Percentiles rank a stretch among this genome's conserved stretches.
These are phyloP conservation scores for Casuarina glauca DNA, from an alignment of 306 rosid species.

Conservation along the genomic window DNA sequence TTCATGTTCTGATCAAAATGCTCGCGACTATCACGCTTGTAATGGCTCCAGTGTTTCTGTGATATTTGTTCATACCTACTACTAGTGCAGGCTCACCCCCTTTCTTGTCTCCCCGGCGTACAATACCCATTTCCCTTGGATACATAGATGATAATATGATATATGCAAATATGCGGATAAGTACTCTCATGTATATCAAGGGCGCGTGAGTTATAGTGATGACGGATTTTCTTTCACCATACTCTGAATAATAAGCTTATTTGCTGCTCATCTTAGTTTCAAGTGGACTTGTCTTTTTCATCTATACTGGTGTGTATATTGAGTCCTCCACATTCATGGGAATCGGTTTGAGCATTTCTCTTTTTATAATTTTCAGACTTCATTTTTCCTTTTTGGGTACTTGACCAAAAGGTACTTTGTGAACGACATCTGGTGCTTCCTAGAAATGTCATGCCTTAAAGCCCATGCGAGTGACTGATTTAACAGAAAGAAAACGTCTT, in stretches of 20 bases:
- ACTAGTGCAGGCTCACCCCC: not conserved
- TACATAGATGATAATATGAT: constrained; percentile 18
- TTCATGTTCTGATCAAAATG: constrained; percentile 97
- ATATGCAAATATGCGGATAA: constrained; percentile 49
- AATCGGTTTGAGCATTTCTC: not conserved
- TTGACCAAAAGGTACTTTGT: not conserved
- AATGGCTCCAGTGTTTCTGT: constrained; percentile 97
- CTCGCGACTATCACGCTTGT: constrained; percentile 93
- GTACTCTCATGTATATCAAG: constrained; percentile 50
- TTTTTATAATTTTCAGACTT: not conserved
- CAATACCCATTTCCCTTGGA: constrained; percentile 41
- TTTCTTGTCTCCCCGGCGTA: constrained; percentile 36
- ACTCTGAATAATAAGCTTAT: constrained; percentile 27
- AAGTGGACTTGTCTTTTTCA: not conserved
- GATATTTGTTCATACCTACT: constrained; percentile 47
- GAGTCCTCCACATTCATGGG: not conserved
- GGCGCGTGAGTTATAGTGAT: constrained; percentile 45
- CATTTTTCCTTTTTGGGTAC: not conserved
- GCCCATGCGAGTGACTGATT: too few relatives aligned
- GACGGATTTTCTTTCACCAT: constrained; percentile 29
- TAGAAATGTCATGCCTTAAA: too few relatives aligned
- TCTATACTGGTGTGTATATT: too few relatives aligned
- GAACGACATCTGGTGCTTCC: too few relatives aligned
- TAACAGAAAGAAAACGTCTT: too few relatives aligned
- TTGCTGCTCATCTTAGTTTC: constrained; percentile 30